Evolutionary conservation across 805 yeast species (phyloP).

Genomic region (Metschnikowia orientalis): DNA sequence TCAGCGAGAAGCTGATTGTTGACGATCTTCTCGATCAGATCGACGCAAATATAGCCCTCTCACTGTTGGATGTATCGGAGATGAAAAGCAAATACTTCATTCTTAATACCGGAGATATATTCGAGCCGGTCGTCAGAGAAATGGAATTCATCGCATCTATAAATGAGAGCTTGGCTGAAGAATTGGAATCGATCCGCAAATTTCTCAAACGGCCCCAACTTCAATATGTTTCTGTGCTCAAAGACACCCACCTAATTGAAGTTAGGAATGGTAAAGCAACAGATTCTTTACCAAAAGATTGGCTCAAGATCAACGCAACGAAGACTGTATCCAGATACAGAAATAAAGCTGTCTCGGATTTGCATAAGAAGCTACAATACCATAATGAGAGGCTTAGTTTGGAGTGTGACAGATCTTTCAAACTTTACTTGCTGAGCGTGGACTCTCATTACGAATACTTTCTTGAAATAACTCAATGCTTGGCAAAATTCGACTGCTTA

Average conservation of each 20-base stretch:
- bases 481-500: constrained; percentile 18
- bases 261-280: constrained; percentile 55
- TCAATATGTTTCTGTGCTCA: constrained; percentile 51
- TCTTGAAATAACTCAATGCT: constrained; percentile 11
- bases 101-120: constrained; percentile 22
- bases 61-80: constrained; percentile 41
- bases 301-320: constrained; percentile 75
- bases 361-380: constrained; percentile 55
- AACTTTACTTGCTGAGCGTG: constrained; percentile 33
- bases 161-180: constrained; percentile 46
- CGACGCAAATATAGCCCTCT: constrained; percentile 47
- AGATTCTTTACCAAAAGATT: constrained; percentile 59
- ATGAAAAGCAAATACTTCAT: constrained; percentile 45
- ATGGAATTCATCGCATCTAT: constrained; percentile 38
- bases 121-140: constrained; percentile 38
- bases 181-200: constrained; percentile 44
- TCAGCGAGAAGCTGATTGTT: constrained; percentile 29
- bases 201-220: constrained; percentile 54
- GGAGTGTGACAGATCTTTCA: constrained; percentile 46
- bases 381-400: constrained; percentile 51
- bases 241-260: constrained; percentile 73
- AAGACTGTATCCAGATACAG: constrained; percentile 67
- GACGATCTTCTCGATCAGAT: constrained; percentile 45
- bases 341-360: constrained; percentile 50
- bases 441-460: constrained; percentile 32